Base-by-base conservation (phyloP, 2,329 filamentous ascomycete genomes). In the Chlorencoelia australis region DNA sequence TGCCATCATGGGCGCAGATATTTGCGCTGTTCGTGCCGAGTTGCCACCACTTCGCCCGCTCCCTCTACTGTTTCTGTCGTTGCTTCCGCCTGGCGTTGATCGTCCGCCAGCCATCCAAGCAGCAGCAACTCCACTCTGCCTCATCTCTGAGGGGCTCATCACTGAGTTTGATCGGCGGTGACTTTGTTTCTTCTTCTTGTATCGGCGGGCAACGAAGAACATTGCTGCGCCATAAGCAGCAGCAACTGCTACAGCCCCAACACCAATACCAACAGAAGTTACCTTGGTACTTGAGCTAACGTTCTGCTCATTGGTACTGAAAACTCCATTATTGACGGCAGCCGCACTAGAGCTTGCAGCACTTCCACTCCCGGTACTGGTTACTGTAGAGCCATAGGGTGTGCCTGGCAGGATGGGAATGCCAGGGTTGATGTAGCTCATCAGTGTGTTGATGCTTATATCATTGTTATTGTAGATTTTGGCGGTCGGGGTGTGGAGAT, bases 381-480 rank as follows among this genome's bases (percentile, higher is more conserved):
- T 50, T 16, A 39, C 26, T 6, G 37, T 37, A 18, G 51, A 55
- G 57, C 42, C 44, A 20, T 40, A 40, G 18, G 67, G 55, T 2
- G 56, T 57, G 30, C 67, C 69, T 1, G 66, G 47, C 27, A 61
- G 54, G 40, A 54, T 39, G 15, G 60, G 49, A 55, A 95, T 87
- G 3, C 81, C 76, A 3, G 82, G 75, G 61, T 96, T 89, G 60
- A 96, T 84, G 63, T 91, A 75, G 39, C 64, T 65, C 47, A 93
- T 86, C 46, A 96, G 63, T 30, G 80, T 78, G 46, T 69, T 69
- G 26, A 85, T 71, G n/a, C 85, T 73, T 3, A 62, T 48, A 43
- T 79, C 64, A 0, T 69, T 61, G 57, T 86, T 78, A 54, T 79
- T 69, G 69, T 94, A 95, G 16, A 95, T 64, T 15, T 62, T 56